Evolutionary conservation across 805 yeast species (phyloP).

Genomic region (Yarrowia sp.): DNA sequence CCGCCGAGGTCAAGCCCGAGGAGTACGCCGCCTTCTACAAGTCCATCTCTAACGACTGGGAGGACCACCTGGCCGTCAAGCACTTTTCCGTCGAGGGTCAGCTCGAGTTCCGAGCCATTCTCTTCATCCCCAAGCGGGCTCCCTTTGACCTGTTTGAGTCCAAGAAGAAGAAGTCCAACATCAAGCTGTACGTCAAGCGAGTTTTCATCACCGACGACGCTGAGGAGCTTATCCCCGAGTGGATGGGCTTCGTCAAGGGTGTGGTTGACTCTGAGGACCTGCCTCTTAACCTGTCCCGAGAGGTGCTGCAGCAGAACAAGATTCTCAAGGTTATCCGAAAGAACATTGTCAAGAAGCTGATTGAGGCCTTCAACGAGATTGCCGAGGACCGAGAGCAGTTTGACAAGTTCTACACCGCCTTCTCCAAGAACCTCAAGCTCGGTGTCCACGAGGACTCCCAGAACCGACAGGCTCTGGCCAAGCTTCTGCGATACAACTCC

Average conservation of each 20-base stretch:
- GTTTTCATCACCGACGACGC: slow-evolving; percentile 99
- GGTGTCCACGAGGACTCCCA: slow-evolving; percentile 99
- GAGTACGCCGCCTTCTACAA: slow-evolving; percentile 99
- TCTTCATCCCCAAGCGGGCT: slow-evolving; percentile 98
- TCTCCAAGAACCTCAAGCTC: slow-evolving; percentile 95
- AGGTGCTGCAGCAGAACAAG: slow-evolving; percentile 99
- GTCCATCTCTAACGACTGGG: slow-evolving; percentile 99
- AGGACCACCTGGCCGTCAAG: slow-evolving; percentile 98
- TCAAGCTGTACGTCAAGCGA: slow-evolving; percentile 97
- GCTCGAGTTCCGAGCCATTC: slow-evolving; percentile 96
- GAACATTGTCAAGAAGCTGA: slow-evolving; percentile 97
- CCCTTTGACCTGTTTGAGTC: slow-evolving; percentile 98
- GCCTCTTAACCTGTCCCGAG: slow-evolving; percentile 99
- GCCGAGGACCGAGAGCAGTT: slow-evolving; percentile 99
- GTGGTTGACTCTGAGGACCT: slow-evolving; percentile 99
- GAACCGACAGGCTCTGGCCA: slow-evolving; percentile 94
- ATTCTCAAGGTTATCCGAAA: slow-evolving; percentile 98
- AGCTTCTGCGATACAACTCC: slow-evolving; percentile 94
- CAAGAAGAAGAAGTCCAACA: slow-evolving; percentile 98
- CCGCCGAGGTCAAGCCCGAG: slow-evolving; percentile 94
- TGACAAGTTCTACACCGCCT: slow-evolving; percentile 96
- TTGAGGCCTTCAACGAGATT: slow-evolving; percentile 98
- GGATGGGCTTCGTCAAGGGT: slow-evolving; percentile 97
- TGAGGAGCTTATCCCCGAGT: slow-evolving; percentile 98
- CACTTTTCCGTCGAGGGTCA: slow-evolving; percentile 99